Evolutionary conservation across 2,329 filamentous ascomycete species (phyloP), one percentile per base, ranked within the genome.

Genomic region (Thielaviopsis euricoi): DNA sequence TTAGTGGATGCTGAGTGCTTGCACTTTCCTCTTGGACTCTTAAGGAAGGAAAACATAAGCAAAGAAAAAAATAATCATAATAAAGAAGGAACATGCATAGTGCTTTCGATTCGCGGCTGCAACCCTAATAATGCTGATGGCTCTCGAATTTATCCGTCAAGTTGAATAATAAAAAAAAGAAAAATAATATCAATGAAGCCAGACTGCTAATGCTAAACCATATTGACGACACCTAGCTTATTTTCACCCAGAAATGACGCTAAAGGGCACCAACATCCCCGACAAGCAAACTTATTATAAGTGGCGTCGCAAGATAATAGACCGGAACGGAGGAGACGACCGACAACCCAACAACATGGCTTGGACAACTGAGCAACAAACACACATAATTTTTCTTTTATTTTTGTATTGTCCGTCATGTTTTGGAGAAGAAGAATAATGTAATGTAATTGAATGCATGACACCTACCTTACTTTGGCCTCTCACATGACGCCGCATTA

Each of bases 221-320:
- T 10, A 6, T 6, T 33, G 29, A 10, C 29, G 9, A 10, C 7
- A 33, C 5, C 4, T 26, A 26, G 25, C 29, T 33, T 33, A 33
- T 10, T 33, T 26, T 6, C 29, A 6, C n/a, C n/a, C 12, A 2
- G 29, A 33, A 33, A 33, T 10, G 29, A 33, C 29, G 29, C 29
- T 33, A 33, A 33, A 10, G 29, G 29, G 37, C 10, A 43, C 37
- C 15, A 43, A n/a, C 37, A 43, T 17, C 37, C 37, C 37, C 6
- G 37, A 17, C 37, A 52, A 25, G 29, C 13, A 29, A 52, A 25
- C n/a, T n/a, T 52, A 52, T 52, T 52, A 33, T 52, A 29, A 46
- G 33, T 25, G 21, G 55, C 55, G n/a, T 57, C 21, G 55, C 49
- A 57, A 57, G 55, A 57, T 52, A 57, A 57, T 57, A 52, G 55